Conservation (phyloP, 2,329 filamentous ascomycete species). For the Aureobasidium leucospermi region DNA sequence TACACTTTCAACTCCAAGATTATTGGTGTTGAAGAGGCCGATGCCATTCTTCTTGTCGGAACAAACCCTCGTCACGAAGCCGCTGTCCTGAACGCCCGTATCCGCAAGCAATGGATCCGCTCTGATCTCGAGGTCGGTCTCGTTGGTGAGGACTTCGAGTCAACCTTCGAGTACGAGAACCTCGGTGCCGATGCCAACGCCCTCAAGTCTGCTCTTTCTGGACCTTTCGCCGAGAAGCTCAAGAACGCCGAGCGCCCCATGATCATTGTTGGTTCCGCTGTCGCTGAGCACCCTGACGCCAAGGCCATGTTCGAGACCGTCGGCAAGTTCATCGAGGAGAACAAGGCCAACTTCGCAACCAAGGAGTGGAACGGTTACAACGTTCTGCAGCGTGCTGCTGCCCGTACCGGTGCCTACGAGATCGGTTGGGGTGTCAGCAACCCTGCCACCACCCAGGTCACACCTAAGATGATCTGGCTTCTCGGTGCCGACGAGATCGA, state of each 20-base stretch:
- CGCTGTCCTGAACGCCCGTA: slow-evolving; percentile 88
- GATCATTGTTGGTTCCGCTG: slow-evolving; percentile 90
- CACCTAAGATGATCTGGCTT: slow-evolving; percentile 93
- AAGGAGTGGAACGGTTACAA: slow-evolving; percentile 97
- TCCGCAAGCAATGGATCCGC: slow-evolving; percentile 94
- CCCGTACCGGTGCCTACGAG: slow-evolving; percentile 87
- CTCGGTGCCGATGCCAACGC: slow-evolving; percentile 71
- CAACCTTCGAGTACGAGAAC: slow-evolving; percentile 92
- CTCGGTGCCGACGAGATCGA: slow-evolving; percentile 89
- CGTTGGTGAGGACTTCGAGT: slow-evolving; percentile 83
- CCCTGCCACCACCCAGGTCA: slow-evolving; percentile 69
- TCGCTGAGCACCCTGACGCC: slow-evolving; percentile 83
- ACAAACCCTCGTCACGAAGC: slow-evolving; percentile 95
- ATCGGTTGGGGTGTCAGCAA: slow-evolving; percentile 90
- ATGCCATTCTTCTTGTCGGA: slow-evolving; percentile 83
- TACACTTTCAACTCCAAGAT: slow-evolving; percentile 97
- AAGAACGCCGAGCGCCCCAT: slow-evolving; percentile 82
- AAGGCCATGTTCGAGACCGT: slow-evolving; percentile 91
- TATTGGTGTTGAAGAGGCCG: slow-evolving; percentile 86
- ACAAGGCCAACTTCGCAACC: slow-evolving; percentile 79
- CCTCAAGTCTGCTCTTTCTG: slow-evolving; percentile 77
- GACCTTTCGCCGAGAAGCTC: slow-evolving; percentile 89
- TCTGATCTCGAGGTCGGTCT: slow-evolving; percentile 90
- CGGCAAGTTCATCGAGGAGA: slow-evolving; percentile 86
- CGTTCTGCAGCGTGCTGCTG: slow-evolving; percentile 87